A percentile compares a stretch with the other conserved stretches of the same genome.
These are phyloP conservation scores for Stachybotrys echinatus DNA, from an alignment of 2,329 filamentous ascomycete species.

Conservation along the genomic window DNA sequence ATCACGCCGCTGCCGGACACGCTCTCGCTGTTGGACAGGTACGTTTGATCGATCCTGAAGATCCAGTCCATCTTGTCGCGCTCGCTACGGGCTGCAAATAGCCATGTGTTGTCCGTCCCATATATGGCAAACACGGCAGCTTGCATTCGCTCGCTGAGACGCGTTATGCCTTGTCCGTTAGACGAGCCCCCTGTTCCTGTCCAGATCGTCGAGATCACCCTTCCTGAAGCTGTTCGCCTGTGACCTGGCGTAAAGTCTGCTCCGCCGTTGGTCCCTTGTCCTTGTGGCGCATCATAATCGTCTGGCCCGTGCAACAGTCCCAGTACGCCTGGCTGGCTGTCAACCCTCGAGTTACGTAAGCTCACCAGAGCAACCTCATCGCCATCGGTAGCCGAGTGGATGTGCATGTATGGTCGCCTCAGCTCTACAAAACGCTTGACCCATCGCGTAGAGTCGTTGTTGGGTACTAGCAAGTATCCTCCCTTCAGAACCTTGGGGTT, in stretches of 20 bases:
- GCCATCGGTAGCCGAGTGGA: constrained; percentile 78
- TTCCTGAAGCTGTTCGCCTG: constrained; percentile 43
- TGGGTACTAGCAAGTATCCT: constrained; percentile 81
- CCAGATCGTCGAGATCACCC: constrained; percentile 52
- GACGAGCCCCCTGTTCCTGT: constrained; percentile 31
- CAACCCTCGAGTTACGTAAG: constrained; percentile 82
- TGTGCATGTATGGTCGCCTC: constrained; percentile 82
- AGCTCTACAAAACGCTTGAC: constrained; percentile 90
- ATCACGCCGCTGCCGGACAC: constrained; percentile 27
- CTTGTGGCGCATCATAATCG: constrained; percentile 26
- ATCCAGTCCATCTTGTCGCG: constrained; percentile 97
- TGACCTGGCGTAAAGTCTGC: constrained; percentile 39
- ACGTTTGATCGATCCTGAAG: constrained; percentile 83
- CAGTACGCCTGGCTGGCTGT: constrained; percentile 84
- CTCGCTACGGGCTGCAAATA: constrained; percentile 87
- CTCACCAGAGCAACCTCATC: constrained; percentile 90
- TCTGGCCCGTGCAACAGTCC: constrained; percentile 59
- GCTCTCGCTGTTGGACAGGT: constrained; percentile 43
- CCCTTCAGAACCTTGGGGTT: constrained; percentile 78
- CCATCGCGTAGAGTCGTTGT: constrained; percentile 78
- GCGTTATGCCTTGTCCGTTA: constrained; percentile 36
- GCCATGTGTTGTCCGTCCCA: constrained; percentile 87
- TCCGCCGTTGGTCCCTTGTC: constrained; percentile 18
- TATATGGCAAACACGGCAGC: constrained; percentile 90
- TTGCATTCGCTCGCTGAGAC: constrained; percentile 53